phyloP scores from a whole-genome alignment of 164 flowering plant genomes.

The Hamamelis virginiana region DNA sequence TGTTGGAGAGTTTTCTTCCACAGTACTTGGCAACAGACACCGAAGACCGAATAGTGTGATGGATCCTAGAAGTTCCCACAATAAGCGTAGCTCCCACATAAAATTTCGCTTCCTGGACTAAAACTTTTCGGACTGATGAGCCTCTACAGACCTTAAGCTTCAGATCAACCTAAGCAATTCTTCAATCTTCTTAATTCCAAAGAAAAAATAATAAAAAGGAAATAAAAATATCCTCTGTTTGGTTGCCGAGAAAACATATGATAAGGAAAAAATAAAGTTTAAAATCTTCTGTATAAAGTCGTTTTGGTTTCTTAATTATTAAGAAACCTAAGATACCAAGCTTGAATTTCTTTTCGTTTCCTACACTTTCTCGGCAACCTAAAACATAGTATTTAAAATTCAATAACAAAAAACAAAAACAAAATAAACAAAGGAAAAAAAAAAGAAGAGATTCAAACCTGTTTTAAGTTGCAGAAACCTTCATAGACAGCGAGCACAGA shows the following conservation, averaged over 20 bases:
- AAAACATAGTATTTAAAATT: background rate
- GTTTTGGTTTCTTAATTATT: background rate
- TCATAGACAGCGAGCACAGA: conserved; percentile 42
- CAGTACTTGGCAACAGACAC: conserved; percentile 58
- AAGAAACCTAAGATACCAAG: background rate
- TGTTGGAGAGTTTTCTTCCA: conserved; percentile 42
- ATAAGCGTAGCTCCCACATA: conserved; percentile 34
- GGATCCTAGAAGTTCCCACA: conserved; percentile 39
- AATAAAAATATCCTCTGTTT: background rate
- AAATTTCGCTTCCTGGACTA: conserved; percentile 35
- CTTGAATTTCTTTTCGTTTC: background rate
- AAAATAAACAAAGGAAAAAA: too few relatives aligned
- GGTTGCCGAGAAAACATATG: background rate
- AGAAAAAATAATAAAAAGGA: conserved; percentile 1
- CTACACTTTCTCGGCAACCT: background rate
- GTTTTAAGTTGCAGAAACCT: conserved; percentile 53
- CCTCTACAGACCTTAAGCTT: conserved; percentile 52
- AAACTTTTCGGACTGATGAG: conserved; percentile 23
- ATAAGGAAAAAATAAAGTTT: background rate
- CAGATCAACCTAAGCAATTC: conserved; percentile 39
- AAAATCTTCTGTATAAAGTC: background rate
- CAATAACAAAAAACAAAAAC: too few relatives aligned
- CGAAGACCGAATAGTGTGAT: conserved; percentile 37
- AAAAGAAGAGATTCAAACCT: conserved; percentile 21
- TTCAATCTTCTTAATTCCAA: conserved; percentile 5